Evolutionary conservation across 805 yeast species (phyloP), one percentile per base, ranked within the genome.

Genomic region (Metschnikowia lunata): DNA sequence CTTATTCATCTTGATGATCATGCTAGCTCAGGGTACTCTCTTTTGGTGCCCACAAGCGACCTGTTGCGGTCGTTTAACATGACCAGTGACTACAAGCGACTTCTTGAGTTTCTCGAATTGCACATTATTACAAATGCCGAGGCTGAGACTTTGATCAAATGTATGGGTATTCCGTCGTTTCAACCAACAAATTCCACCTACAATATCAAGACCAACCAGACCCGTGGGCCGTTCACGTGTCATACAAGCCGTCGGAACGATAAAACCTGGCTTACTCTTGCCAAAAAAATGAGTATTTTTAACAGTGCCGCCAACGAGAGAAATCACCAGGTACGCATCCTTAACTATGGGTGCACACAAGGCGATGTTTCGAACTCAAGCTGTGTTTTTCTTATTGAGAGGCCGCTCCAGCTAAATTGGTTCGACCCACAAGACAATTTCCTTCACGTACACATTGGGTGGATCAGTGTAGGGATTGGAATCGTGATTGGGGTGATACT

Each of bases 51-150:
- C 0, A 73, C 83, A 0, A 64, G 78, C 3, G 72, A 74, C 13
- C 78, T 88, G 0, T 59, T 88, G 46, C 52, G 59, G 8, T 64
- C 71, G 48, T 79, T 72, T 30, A 83, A 79, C 51, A 72, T 76
- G 42, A 74, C 78, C 26, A 55, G 65, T 6, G 64, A 63, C 28
- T 67, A 68, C 36, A 59, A 64, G 1, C 67, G 71, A 13, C 60
- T 88, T 29, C 69, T 70, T 34, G 73, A 77, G 11, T 76, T 89
- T 46, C 65, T 87, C 32, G 75, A 74, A 40, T 64, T 87, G 39
- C 98, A 90, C 59, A 67, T 88, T 26, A 69, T 90, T 2, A 85
- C 86, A 1, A 75, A 76, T 15, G 69, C 75, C 18, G 76, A 84
- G 9, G 60, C 81, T 2, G 58, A 60, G 0, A 63, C 60, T 18